Conservation (phyloP, 305 asterid species). For the Vinca major region DNA sequence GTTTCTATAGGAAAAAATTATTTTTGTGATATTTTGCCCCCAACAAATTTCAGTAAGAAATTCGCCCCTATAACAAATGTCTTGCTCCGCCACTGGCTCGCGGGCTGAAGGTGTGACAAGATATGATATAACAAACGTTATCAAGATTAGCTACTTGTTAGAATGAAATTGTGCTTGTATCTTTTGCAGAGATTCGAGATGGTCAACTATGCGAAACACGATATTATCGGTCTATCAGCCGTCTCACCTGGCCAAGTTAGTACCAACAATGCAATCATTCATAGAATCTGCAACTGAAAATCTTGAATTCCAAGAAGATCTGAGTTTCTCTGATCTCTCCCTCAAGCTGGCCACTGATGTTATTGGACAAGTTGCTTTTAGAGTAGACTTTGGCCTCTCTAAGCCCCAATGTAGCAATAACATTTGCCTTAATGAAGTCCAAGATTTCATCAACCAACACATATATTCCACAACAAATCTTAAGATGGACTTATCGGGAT, state of each 20-base stretch:
- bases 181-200: conserved; percentile 56
- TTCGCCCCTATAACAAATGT: too few relatives aligned
- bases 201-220: conserved; percentile 90
- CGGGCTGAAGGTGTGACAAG: too few relatives aligned
- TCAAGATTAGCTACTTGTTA: too few relatives aligned
- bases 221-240: conserved; percentile 86
- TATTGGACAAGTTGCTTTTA: conserved; percentile 86
- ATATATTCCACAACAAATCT: conserved; percentile 83
- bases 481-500: conserved; percentile 94
- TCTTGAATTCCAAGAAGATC: conserved; percentile 43
- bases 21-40: too few relatives aligned
- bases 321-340: conserved; percentile 68
- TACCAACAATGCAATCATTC: conserved; percentile 77
- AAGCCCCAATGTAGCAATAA: conserved; percentile 21
- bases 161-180: background rate
- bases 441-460: conserved; percentile 73
- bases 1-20: too few relatives aligned
- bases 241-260: conserved; percentile 70
- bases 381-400: conserved; percentile 81
- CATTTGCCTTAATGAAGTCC: conserved; percentile 26
- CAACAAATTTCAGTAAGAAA: too few relatives aligned
- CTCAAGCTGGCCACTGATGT: conserved; percentile 81
- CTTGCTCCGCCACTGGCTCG: too few relatives aligned
- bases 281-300: conserved; percentile 49
- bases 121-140: too few relatives aligned